Evolutionary conservation across 177 flowering plant species (phyloP).

Genomic region (Vitis hybrid): DNA sequence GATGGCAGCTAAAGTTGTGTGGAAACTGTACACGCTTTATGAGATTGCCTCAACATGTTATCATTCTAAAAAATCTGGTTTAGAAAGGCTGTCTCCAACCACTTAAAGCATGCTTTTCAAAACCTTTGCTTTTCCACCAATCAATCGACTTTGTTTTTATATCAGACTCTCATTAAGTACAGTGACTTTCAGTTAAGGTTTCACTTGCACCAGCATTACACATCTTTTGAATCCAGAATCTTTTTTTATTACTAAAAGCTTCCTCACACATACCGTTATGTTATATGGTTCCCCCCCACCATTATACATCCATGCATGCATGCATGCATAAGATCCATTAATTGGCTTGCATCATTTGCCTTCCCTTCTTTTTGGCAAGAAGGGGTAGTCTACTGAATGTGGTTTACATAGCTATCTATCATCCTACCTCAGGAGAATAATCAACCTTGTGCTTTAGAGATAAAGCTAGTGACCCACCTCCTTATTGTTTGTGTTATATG

Average conservation of each 20-base stretch:
- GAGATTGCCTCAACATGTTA: slow-evolving; percentile 8
- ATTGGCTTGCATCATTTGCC: no score
- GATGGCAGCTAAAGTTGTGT: slow-evolving; percentile 7
- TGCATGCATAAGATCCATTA: no score
- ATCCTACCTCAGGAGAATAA: no score
- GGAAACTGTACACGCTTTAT: slow-evolving; percentile 9
- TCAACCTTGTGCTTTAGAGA: no score
- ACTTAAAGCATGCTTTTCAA: slow-evolving; percentile 14
- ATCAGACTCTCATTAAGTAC: slow-evolving; percentile 6
- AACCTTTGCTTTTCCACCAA: slow-evolving; percentile 17
- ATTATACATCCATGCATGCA: no score
- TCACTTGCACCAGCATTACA: neutral
- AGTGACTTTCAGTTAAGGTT: slow-evolving; percentile 5
- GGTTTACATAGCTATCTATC: no score
- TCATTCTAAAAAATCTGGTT: slow-evolving; percentile 4
- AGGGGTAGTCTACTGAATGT: no score
- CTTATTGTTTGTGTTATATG: no score
- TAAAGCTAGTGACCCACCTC: no score
- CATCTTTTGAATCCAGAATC: slow-evolving; percentile 1
- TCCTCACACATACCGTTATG: no score
- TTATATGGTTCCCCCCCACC: no score
- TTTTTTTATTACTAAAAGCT: neutral
- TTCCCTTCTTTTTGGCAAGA: no score
- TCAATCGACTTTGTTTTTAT: slow-evolving; percentile 8
- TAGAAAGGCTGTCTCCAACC: slow-evolving; percentile 26